phyloP scores from a whole-genome alignment of 495 filamentous ascomycete species.

The Trichoderma reesei region DNA sequence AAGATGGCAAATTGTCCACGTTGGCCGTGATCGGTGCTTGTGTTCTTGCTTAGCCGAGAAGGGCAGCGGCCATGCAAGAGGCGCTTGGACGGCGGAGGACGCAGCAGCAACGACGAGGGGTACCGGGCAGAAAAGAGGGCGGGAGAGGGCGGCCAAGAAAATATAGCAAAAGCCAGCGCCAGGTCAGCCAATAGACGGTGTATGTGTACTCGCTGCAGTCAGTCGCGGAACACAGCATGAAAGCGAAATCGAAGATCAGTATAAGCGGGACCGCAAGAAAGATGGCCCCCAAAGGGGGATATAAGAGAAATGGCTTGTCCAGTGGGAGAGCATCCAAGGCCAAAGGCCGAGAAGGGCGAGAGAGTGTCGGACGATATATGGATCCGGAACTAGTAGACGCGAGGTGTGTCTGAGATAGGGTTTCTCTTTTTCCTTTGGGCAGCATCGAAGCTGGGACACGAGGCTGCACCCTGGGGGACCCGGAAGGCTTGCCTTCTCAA shows the following conservation, averaged over 20 bases:
- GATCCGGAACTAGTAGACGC: background rate
- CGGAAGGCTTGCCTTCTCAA: background rate
- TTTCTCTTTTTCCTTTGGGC: background rate
- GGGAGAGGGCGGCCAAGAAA: background rate
- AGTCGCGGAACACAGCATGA: background rate
- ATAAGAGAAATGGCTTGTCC: background rate
- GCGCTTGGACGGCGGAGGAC: background rate
- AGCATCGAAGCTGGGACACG: background rate
- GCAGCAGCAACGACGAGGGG: background rate
- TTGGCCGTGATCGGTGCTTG: background rate
- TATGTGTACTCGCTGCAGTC: background rate
- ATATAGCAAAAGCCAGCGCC: background rate
- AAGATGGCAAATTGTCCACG: background rate
- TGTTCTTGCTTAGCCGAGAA: background rate
- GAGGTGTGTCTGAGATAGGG: slow-evolving; percentile 4
- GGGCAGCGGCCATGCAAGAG: background rate
- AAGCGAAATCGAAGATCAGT: background rate
- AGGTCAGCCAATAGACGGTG: too few relatives aligned
- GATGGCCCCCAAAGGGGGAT: background rate
- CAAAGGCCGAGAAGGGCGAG: background rate
- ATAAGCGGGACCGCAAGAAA: background rate
- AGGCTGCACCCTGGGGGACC: background rate
- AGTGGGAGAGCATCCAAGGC: background rate
- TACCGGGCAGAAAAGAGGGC: background rate
- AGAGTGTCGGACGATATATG: background rate